Base-by-base conservation (phyloP, 495 filamentous ascomycete genomes). In the Tuber umbilicatum region DNA sequence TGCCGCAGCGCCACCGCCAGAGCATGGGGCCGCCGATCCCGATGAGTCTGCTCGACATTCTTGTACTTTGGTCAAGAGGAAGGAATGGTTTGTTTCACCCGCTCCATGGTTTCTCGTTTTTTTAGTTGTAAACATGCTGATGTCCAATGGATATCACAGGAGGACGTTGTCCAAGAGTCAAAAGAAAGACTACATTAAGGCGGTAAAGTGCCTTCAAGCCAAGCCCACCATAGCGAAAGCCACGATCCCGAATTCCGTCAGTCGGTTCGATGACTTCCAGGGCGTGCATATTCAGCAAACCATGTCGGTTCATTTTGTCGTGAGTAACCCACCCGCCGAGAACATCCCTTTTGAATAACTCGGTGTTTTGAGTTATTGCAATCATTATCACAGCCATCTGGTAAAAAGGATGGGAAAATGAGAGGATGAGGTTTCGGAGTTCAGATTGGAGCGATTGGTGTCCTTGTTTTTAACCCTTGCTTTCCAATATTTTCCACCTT, bases 221-320 rank as follows among this genome's bases (percentile, higher is more conserved):
- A 81, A 86, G 78, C 87, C 90, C 0, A 74, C 89, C 2, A 86
- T 82, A 23, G 81, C 86, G 17, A 75, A 84, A 6, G 31, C 74
- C 16, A 70, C 45, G 38, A 86, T 86, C 70, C 72, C 86, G 72
- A 88, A 88, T 55, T 83, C 83, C 2, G 78, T n/a, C 84, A 83
- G 74, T 84, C 85, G 89, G 31, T 91, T 88, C 77, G 91, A 93
- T 83, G 90, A 93, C 80, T 92, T 93, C 77, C 85, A 90, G 50
- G 89, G 86, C 35, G 86, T 87, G 2, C 91, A 93, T 82, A 91
- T 92, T 81, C 88, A 89, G 76, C 88, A 91, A 79, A 90, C 90
- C 1, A 78, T 85, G 41, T 73, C 77, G 5, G 90, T 92, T 73
- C 91, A 93, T 79, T 88, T 85, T 73, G 88, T 87, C 7, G 86